Evolutionary conservation across 345 rosid species (phyloP), one percentile per base, ranked within the genome.

Genomic region (Brassica carinata): DNA sequence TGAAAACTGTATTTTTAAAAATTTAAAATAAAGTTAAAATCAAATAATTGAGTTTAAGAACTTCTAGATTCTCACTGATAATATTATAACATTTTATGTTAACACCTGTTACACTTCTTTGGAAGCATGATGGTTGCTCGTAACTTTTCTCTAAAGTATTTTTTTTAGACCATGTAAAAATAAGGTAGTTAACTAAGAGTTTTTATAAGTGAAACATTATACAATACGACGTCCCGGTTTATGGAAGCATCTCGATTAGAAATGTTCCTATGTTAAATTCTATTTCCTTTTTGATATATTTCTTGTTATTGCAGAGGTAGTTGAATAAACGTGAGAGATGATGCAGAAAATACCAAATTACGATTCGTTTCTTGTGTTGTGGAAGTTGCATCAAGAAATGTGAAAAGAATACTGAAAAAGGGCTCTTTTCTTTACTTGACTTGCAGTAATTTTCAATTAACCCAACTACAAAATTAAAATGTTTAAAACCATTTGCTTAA

Each of bases 391-490:
- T 74, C 78, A 79, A 62, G 78, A 78, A 78, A 27, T 73, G 69
- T 59, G 67, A 61, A 58, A 73, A 63, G 48, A 63, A 63, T 74
- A 67, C 17, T 79, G 83, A 51, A 64, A 80, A 75, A 64, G 72
- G 18, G 76, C 29, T 68, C 66, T 68, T 74, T 2, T 33, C 71
- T 80, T 81, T 80, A 72, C 83, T 64, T 80, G 63, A 80, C 83
- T 81, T 81, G 63, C 83, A 81, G 75, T 81, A 81, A 80, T 75
- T 81, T 70, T 69, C 76, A 64, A 81, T 81, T 64, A 69, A 51
- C 48, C 68, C 83, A 81, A 69, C 79, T 51, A 64, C 34, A 63
- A 68, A 48, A 62, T 13, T 14, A 68, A 30, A 19, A 23, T 31
- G 29, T 15, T 13, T 26, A 38, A 26, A 27, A 36, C 29, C 64